A percentile compares a stretch with the other conserved stretches of the same genome.
Evolutionary conservation across 2,329 filamentous ascomycete genomes (phyloP).

Genomic region (Neonectria hederae): DNA sequence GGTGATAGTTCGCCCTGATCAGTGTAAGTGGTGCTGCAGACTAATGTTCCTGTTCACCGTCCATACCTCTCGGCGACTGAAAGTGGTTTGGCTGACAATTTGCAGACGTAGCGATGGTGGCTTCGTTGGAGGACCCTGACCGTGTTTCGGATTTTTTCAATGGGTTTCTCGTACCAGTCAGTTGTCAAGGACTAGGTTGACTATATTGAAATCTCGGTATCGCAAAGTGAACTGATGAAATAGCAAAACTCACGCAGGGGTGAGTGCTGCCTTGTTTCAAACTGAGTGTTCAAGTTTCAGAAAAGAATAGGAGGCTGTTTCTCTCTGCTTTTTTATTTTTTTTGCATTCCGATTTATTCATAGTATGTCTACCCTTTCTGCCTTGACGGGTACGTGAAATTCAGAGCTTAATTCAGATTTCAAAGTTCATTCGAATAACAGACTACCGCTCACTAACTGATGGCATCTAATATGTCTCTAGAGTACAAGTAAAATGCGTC

Average conservation of each 20-base stretch:
- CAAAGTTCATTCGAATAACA: not conserved
- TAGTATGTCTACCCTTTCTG: no score
- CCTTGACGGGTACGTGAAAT: no score
- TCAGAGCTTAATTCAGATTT: not conserved
- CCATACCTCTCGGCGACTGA: no score
- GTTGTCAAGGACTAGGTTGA: not conserved
- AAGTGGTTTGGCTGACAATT: not conserved
- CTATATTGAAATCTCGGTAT: not conserved
- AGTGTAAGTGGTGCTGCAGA: slow-evolving; percentile 24
- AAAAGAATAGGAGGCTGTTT: no score
- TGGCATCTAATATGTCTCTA: not conserved
- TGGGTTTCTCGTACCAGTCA: not conserved
- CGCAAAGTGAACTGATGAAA: not conserved
- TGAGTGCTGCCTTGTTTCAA: no score
- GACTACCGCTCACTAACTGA: not conserved
- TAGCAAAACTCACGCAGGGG: not conserved
- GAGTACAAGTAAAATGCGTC: not conserved
- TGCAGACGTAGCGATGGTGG: slow-evolving; percentile 20
- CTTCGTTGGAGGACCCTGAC: not conserved
- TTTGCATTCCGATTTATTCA: no score
- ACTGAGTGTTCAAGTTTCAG: not conserved
- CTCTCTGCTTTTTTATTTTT: no score
- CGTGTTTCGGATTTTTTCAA: not conserved
- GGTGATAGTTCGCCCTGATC: slow-evolving; percentile 31
- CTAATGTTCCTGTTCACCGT: not conserved